Percentiles rank a stretch among this genome's conserved stretches.
Evolutionary conservation across 768 basidiomycete species (phyloP).

Genomic region (Neoboletus brunneissimus): DNA sequence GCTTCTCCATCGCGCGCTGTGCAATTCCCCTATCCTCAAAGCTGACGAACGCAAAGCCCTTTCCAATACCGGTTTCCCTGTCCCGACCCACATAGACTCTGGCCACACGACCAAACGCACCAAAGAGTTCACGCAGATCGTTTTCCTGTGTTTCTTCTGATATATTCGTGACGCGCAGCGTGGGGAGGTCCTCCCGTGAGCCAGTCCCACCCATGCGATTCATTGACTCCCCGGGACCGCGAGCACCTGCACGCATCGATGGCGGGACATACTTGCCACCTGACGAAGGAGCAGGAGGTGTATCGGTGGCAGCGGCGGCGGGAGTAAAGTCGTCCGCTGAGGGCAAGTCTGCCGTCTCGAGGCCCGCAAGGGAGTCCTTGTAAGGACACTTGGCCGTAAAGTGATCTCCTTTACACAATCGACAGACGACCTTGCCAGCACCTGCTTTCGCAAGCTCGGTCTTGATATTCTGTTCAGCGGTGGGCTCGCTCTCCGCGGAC

Average conservation of each 20-base stretch:
- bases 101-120: constrained; percentile 77
- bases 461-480: constrained; percentile 65
- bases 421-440: constrained; percentile 85
- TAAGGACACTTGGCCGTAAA: constrained; percentile 99
- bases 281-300: constrained; percentile 33
- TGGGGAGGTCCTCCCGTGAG: constrained; percentile 88
- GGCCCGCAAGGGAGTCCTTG: constrained; percentile 85
- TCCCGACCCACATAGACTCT: constrained; percentile 95
- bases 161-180: constrained; percentile 95
- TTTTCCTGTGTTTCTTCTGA: constrained; percentile 93
- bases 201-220: constrained; percentile 40
- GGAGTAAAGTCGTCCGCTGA: constrained; percentile 37
- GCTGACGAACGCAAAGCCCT: constrained; percentile 96
- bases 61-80: constrained; percentile 90
- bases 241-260: constrained; percentile 75
- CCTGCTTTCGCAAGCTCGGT: constrained; percentile 66
- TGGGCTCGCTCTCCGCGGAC: constrained; percentile 64
- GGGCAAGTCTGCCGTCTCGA: constrained; percentile 54
- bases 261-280: constrained; percentile 92
- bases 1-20: constrained; percentile 87
- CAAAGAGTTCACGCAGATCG: constrained; percentile 91
- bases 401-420: constrained; percentile 94
- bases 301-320: constrained; percentile 35
- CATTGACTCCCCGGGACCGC: constrained; percentile 78
- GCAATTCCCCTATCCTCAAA: constrained; percentile 82